Percentiles rank a stretch among this genome's conserved stretches.
Evolutionary conservation across 2,329 filamentous ascomycete genomes (phyloP).

Genomic region (Diaporthe humulicola): DNA sequence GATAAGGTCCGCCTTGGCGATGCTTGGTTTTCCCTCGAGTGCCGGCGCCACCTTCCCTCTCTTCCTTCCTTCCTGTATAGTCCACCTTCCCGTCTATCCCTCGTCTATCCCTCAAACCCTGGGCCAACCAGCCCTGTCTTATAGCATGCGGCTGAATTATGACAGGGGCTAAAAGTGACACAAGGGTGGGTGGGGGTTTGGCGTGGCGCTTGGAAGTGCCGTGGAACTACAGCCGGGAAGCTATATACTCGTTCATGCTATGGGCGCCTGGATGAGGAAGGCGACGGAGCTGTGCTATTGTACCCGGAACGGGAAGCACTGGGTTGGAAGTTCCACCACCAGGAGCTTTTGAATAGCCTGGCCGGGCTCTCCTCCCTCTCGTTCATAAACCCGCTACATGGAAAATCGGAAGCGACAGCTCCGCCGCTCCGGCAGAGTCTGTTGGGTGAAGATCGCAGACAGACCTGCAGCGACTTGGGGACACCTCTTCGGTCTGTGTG

Average conservation of each 20-base stretch:
- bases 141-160: conserved; percentile 6
- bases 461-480: background rate
- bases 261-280: background rate
- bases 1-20: conserved; percentile 32
- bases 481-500: conserved; percentile 1
- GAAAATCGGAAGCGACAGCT: background rate
- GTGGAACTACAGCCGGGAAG: background rate
- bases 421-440: background rate
- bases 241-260: background rate
- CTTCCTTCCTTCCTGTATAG: background rate
- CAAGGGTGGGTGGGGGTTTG: background rate
- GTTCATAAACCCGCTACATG: conserved; percentile 20
- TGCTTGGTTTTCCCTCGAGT: conserved; percentile 16
- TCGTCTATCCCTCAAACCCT: background rate
- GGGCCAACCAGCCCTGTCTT: background rate
- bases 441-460: conserved; percentile 17
- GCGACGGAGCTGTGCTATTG: background rate
- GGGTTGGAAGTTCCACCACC: background rate
- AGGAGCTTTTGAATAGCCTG: background rate
- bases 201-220: conserved; percentile 10
- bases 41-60: conserved; percentile 10
- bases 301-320: conserved; percentile 1
- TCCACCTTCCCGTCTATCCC: background rate
- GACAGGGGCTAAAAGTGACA: background rate
- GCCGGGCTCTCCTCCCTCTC: background rate